Evolutionary conservation across 1,284 basidiomycete genomes (phyloP), one percentile per base, ranked within the genome.

Genomic region (Mycena sp.): DNA sequence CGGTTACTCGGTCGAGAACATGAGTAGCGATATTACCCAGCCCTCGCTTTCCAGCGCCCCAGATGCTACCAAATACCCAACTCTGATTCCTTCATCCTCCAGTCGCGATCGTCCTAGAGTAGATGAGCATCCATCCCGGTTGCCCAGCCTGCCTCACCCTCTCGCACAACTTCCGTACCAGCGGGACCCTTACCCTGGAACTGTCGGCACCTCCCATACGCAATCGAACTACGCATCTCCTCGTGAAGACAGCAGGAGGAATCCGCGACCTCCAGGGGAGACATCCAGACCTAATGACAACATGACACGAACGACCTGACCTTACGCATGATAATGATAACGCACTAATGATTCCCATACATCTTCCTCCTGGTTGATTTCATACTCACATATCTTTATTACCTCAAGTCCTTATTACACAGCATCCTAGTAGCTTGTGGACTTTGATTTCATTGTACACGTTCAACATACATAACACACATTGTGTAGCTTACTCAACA

Each of bases 11-110:
- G 60, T 63, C 38, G 61, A 63, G 29, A 63, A 57, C 53, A 63
- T 60, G 61, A 28, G 51, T 11, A 67, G 61, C 25, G 57, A 60
- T 49, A 63, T 63, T 14, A 67, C 65, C 12, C 65, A 63, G 40
- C 65, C 65, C 11, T 63, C 65, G 16, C 53, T 41, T 28, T 63
- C 58, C 6, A 53, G 49, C 11, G 60, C 57, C 4, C 57, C 43
- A 2, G 23, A 45, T n/a, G 55, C 38, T 23, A 26, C 28, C 23
- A 67, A 67, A 53, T 63, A 63, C 49, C 61, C 65, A 4, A 57
- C 48, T 23, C 48, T 44, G 38, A 59, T 60, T 46, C 53, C 9
- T 14, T 14, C 7, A 35, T 35, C 60, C 11, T 37, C 64, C 1
- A 54, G 21, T 21, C 40, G 17, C 23, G 30, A 32, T 21, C 28